Evolutionary conservation across 768 basidiomycete species (phyloP).

Genomic region (Hebeloma cylindrosporum): DNA sequence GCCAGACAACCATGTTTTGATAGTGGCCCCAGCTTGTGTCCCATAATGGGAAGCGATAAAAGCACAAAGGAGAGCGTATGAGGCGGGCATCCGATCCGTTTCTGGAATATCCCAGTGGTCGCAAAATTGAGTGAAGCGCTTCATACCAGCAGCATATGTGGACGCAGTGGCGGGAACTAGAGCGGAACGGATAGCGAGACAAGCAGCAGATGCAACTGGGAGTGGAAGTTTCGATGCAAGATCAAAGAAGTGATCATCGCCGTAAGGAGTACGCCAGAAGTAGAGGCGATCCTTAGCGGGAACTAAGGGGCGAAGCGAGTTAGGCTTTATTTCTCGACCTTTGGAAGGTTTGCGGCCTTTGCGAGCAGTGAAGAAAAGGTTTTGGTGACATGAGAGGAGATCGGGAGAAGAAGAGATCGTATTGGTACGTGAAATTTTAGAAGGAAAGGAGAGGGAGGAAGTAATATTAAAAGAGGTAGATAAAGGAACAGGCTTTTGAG

Average conservation of each 20-base stretch:
- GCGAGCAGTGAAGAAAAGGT: not conserved
- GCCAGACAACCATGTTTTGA: slow-evolving; percentile 28
- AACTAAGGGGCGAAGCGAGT: slow-evolving; percentile 17
- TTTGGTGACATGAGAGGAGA: not conserved
- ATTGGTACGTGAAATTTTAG: too few relatives aligned
- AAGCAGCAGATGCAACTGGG: slow-evolving; percentile 3
- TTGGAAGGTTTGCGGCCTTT: not conserved
- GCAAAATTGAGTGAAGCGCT: slow-evolving; percentile 37
- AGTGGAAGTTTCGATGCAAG: slow-evolving; percentile 7
- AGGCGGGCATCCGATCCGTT: slow-evolving; percentile 28
- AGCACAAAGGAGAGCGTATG: slow-evolving; percentile 22
- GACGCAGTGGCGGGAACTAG: slow-evolving; percentile 18
- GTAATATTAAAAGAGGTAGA: too few relatives aligned
- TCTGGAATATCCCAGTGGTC: slow-evolving; percentile 27
- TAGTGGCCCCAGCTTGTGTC: slow-evolving; percentile 5
- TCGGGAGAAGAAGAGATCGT: not conserved
- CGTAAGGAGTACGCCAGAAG: slow-evolving; percentile 20
- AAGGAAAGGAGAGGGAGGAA: too few relatives aligned
- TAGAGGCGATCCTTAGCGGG: slow-evolving; percentile 14
- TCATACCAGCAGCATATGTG: slow-evolving; percentile 32
- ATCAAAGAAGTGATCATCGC: not conserved
- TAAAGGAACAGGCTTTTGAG: not conserved
- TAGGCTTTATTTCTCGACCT: not conserved
- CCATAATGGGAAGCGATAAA: slow-evolving; percentile 21
- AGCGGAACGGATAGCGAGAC: slow-evolving; percentile 5